Base-by-base conservation (phyloP, 345 rosid species). In the Hibiscus trionum region DNA sequence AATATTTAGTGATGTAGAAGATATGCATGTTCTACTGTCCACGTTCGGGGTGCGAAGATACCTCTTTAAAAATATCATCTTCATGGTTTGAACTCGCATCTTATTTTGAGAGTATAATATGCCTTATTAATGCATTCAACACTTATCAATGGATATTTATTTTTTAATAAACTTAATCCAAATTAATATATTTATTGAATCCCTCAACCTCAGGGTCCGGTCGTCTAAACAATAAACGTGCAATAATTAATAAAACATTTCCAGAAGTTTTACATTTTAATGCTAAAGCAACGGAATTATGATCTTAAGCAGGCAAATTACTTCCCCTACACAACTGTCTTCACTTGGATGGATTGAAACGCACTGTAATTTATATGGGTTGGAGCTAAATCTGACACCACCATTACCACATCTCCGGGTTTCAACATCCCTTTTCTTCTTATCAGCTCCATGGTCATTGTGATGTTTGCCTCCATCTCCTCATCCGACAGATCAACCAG, bases 321-420 rank as follows among this genome's bases (percentile, higher is more conserved):
- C 9, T 44, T 35, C 5, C 77, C 17, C 74, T 81, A 86, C 15
- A 44, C 72, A 47, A 88, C 80, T 61, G 70, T 82, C 85, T 86
- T 86, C 65, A 88, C 87, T 77, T 83, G 90, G 77, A 88, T 66
- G 14, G 90, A 82, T 61, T 85, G 90, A 80, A 72, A 83, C 2
- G 80, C 81, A 2, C 83, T 73, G 11, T 81, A 78, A 19, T 74
- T 74, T 59, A 77, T 77, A 37, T 52, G 46, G 17, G 82, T 47
- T 24, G 90, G 84, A 31, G 77, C 70, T 63, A 87, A 74, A 75
- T 87, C 95, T 5, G 88, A 89, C 66, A 89, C 86, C 62, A 87
- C 81, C 82, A 89, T 49, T 7, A 87, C 80, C 44, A 77, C 16
- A 63, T 84, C 86, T 33, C 86, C 88, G 3, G 75, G 46, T 73